Evolutionary conservation across 2,329 filamentous ascomycete species (phyloP).

Genomic region (Talaromyces atroroseus): DNA sequence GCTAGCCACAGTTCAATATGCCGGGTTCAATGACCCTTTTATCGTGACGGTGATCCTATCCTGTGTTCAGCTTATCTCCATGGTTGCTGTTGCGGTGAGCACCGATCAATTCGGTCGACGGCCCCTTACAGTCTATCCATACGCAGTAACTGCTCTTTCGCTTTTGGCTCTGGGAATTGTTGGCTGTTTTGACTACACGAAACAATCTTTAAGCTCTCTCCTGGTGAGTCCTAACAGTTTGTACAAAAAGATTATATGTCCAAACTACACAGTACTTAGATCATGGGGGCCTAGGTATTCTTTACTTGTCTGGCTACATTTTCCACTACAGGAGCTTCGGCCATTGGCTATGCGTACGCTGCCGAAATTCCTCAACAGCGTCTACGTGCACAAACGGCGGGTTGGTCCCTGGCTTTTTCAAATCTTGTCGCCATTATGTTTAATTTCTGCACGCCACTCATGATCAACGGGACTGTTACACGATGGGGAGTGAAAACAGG

Average conservation of each 20-base stretch:
- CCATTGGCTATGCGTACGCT: conserved; percentile 41
- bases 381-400: conserved; percentile 37
- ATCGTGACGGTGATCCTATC: conserved; percentile 39
- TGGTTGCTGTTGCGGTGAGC: conserved; percentile 32
- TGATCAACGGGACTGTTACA: conserved; percentile 36
- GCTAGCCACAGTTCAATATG: conserved; percentile 33
- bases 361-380: conserved; percentile 39
- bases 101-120: conserved; percentile 35
- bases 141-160: conserved; percentile 33
- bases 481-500: conserved; percentile 44
- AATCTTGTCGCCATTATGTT: conserved; percentile 42
- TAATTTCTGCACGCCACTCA: conserved; percentile 42
- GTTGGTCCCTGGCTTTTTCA: conserved; percentile 36
- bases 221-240: conserved; percentile 23
- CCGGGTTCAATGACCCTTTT: conserved; percentile 39
- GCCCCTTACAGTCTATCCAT: conserved; percentile 37
- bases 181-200: conserved; percentile 37
- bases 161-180: conserved; percentile 36
- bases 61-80: conserved; percentile 39
- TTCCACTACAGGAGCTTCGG: conserved; percentile 38
- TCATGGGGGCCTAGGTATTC: conserved; percentile 28
- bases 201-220: conserved; percentile 29
- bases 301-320: conserved; percentile 40
- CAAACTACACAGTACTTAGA: not conserved
- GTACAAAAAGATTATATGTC: not conserved